A percentile compares a stretch with the other conserved stretches of the same genome.
phyloP scores from a whole-genome alignment of 1,139 yeast genomes.

The Meyerozyma carpophila region DNA sequence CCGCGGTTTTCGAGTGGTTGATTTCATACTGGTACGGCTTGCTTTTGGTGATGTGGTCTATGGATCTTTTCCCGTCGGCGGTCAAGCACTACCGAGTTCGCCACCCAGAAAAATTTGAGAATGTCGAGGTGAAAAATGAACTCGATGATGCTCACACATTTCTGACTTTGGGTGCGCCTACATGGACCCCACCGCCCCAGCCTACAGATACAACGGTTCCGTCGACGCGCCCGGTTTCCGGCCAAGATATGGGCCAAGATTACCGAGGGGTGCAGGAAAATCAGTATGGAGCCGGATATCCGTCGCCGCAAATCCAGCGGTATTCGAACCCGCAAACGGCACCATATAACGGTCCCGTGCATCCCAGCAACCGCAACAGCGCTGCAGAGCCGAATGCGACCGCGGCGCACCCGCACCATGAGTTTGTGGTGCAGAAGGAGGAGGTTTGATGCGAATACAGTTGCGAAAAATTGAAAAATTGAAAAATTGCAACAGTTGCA shows the following conservation, averaged over 20 bases:
- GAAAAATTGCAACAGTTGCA: not conserved
- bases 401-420: not conserved
- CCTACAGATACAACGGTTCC: not conserved
- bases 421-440: not conserved
- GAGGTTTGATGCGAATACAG: not conserved
- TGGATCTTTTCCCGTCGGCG: conserved; percentile 69
- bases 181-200: not conserved
- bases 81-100: conserved; percentile 14
- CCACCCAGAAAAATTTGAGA: conserved; percentile 11
- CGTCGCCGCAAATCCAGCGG: not conserved
- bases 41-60: conserved; percentile 56
- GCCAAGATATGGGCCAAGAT: not conserved
- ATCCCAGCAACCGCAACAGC: not conserved
- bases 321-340: not conserved
- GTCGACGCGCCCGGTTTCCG: not conserved
- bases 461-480: not conserved
- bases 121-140: not conserved
- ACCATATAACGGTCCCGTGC: not conserved
- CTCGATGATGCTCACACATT: not conserved
- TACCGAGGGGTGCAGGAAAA: not conserved
- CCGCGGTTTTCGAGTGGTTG: conserved; percentile 77
- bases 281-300: not conserved
- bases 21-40: conserved; percentile 80
- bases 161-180: not conserved
- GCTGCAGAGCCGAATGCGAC: not conserved